These are phyloP conservation scores for Lasiodiplodia gonubiensis DNA, from an alignment of 2,329 filamentous ascomycete genomes.

Conservation along the genomic window DNA sequence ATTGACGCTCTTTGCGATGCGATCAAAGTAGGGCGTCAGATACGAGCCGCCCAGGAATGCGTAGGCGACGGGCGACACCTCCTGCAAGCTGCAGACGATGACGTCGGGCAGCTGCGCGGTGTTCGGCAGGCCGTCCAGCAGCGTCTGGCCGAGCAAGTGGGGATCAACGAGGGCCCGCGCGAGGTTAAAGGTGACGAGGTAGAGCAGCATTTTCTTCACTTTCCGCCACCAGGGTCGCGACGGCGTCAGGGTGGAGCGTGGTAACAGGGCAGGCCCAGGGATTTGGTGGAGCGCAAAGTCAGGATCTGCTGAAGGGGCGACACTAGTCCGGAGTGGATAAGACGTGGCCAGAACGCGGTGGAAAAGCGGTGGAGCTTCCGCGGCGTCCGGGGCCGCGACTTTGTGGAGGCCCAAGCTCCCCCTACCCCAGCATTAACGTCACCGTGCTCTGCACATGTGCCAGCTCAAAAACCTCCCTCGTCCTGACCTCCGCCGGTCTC, in stretches of 20 bases:
- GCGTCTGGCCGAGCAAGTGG: constrained; percentile 63
- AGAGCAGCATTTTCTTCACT: constrained; percentile 48
- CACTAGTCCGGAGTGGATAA: background rate
- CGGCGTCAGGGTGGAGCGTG: constrained; percentile 58
- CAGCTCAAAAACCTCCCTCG: constrained; percentile 24
- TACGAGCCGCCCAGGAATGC: constrained; percentile 86
- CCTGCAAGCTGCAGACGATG: constrained; percentile 76
- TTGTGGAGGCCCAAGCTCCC: constrained; percentile 17
- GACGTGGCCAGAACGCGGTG: constrained; percentile 4
- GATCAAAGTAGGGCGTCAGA: constrained; percentile 75
- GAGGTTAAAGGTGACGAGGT: constrained; percentile 90
- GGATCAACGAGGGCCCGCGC: constrained; percentile 73
- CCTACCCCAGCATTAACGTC: constrained; percentile 16
- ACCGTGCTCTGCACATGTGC: constrained; percentile 19
- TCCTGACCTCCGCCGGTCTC: constrained; percentile 13
- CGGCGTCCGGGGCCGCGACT: background rate
- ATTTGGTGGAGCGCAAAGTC: constrained; percentile 22
- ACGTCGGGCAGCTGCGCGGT: constrained; percentile 66
- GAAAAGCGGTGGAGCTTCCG: background rate
- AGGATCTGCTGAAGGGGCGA: constrained; percentile 5
- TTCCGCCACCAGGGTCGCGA: constrained; percentile 1
- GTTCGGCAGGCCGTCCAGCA: constrained; percentile 45
- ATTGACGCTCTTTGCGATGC: constrained; percentile 73
- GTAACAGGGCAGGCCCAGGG: constrained; percentile 26
- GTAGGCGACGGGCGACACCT: constrained; percentile 82